A percentile compares a stretch with the other conserved stretches of the same genome.
phyloP scores from a whole-genome alignment of 1,284 basidiomycete species.

The Schizophyllum commune region DNA sequence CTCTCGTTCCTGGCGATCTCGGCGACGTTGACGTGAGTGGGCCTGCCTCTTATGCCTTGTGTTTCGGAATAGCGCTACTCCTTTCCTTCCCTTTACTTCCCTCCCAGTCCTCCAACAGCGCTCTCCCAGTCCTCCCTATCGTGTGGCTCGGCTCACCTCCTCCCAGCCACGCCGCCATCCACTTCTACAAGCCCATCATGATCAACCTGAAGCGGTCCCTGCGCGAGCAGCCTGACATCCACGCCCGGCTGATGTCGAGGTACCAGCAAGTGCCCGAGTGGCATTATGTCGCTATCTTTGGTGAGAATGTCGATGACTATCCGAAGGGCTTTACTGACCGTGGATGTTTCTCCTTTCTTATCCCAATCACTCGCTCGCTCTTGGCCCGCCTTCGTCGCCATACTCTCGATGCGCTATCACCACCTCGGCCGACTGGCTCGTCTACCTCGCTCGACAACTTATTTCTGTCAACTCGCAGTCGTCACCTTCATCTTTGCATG shows the following conservation, averaged over 20 bases:
- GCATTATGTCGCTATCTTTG: constrained; percentile 45
- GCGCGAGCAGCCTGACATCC: constrained; percentile 76
- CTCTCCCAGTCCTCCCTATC: background rate
- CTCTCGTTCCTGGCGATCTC: constrained; percentile 35
- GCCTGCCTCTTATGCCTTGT: constrained; percentile 39
- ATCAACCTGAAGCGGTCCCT: constrained; percentile 48
- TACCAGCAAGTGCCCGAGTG: constrained; percentile 79
- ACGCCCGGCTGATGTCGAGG: constrained; percentile 69
- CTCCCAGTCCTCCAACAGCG: no score
- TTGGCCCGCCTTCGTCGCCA: constrained; percentile 20
- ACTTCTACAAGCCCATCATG: constrained; percentile 71
- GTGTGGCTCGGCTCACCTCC: no score
- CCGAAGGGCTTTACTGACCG: constrained; percentile 2
- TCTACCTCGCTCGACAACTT: no score
- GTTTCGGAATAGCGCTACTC: no score
- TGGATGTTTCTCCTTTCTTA: background rate
- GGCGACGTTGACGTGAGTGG: constrained; percentile 16
- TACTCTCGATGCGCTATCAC: no score
- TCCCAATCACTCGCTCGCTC: constrained; percentile 26
- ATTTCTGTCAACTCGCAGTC: no score
- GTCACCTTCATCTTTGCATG: constrained; percentile 57
- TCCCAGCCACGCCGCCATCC: constrained; percentile 50
- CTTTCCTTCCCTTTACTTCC: no score
- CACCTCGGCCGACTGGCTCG: no score
- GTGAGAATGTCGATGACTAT: constrained; percentile 12